Base-by-base conservation (phyloP, 2,329 filamentous ascomycete genomes). In the Boeremia lycopersici region DNA sequence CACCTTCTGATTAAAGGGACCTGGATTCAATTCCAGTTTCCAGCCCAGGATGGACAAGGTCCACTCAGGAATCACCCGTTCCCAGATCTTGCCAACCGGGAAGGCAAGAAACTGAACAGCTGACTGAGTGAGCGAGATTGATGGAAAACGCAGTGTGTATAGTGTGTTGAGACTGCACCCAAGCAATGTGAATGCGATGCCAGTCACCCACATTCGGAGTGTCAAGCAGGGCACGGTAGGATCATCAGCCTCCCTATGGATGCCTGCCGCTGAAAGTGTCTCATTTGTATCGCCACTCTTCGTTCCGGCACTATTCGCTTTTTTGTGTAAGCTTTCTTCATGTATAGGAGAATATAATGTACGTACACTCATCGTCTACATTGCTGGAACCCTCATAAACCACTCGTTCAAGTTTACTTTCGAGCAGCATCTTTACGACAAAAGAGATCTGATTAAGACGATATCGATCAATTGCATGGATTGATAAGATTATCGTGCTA, bases 141-240 rank as follows among this genome's bases (percentile, higher is more conserved):
- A 36, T 7, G 43, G 43, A 23, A 46, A 46, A 8, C 33, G 25
- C 8, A 38, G 26, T 38, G 43, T 46, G 33, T 46, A 46, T 11
- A 46, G 33, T 4, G 33, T 46, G 15, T 30, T 46, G n/a, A 38
- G 43, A 30, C 43, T 25, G n/a, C 43, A 46, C 1, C 43, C 43
- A 13, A 46, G 8, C 6, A 38, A n/a, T 11, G 43, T 46, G n/a
- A 45, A 46, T 17, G 33, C 29, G n/a, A 46, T 38, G 9, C 42
- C 42, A 17, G 36, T 45, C 31, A 45, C 42, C 42, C 42, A 45
- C 42, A 45, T 45, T 2, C 42, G 42, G 13, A 46, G 33, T n/a
- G 43, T 46, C 10, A 36, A 25, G n/a, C 43, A 38, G 8, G 25
- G 25, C 25, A 13, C 5, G n/a, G 25, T 29, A 38, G 43, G 33